Evolutionary conservation across 108 stramenopile genomes (phyloP).

Genomic region (Parmales sp.): DNA sequence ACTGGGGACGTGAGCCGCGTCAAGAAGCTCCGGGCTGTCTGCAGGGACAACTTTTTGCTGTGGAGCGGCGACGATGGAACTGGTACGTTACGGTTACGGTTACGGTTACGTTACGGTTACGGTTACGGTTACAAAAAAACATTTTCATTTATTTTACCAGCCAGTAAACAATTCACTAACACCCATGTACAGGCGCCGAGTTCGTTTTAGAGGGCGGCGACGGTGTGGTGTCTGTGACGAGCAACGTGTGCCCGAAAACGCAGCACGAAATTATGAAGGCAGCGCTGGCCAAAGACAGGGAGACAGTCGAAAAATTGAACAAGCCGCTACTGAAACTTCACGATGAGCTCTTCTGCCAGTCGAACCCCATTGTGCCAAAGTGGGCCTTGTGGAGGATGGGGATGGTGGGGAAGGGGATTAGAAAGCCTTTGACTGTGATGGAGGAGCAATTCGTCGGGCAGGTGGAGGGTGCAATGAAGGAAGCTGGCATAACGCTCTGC

Average conservation of each 20-base stretch:
- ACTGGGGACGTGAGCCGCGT: conserved; percentile 70
- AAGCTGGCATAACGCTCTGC: conserved; percentile 19
- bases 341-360: conserved; percentile 61
- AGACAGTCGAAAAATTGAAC: conserved; percentile 46
- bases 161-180: too few species aligned
- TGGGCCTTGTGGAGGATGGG: conserved; percentile 29
- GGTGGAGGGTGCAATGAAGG: conserved; percentile 21
- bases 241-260: conserved; percentile 58
- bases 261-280: conserved; percentile 58
- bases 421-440: conserved; percentile 21
- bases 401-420: conserved; percentile 12
- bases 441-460: conserved; percentile 13
- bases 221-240: conserved; percentile 80
- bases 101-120: too few species aligned
- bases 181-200: too few species aligned
- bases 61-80: conserved; percentile 83
- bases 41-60: conserved; percentile 46
- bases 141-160: too few species aligned
- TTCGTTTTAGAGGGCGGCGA: conserved; percentile 75
- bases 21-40: conserved; percentile 26
- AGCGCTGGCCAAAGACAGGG: conserved; percentile 39
- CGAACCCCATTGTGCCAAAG: conserved; percentile 77
- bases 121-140: too few species aligned
- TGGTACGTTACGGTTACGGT: too few species aligned
- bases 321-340: conserved; percentile 45